These are phyloP conservation scores for Tylopilus sp. DNA, from an alignment of 768 basidiomycete species.

Conservation along the genomic window DNA sequence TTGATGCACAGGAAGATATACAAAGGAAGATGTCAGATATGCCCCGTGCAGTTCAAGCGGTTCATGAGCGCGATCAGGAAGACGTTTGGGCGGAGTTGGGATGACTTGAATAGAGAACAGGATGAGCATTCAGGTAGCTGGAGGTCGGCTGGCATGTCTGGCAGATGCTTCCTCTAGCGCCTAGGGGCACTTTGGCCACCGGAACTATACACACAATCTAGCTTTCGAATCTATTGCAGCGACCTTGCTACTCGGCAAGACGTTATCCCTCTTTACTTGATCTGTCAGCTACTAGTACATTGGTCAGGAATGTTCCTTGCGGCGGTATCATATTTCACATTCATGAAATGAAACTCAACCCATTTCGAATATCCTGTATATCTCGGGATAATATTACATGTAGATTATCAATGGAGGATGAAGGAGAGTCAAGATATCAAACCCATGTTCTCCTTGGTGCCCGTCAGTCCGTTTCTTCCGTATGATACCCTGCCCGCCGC, in stretches of 20 bases:
- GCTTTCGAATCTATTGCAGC: not conserved
- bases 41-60: constrained; percentile 56
- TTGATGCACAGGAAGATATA: constrained; percentile 50
- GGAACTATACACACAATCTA: not conserved
- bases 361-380: too few species aligned
- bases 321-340: too few species aligned
- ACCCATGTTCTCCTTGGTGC: not conserved
- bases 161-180: not conserved
- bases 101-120: constrained; percentile 23
- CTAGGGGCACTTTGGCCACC: not conserved
- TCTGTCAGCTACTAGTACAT: too few species aligned
- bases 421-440: not conserved
- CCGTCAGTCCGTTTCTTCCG: constrained; percentile 69
- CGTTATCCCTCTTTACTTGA: too few species aligned
- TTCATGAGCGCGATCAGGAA: constrained; percentile 55
- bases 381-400: constrained; percentile 24
- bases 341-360: too few species aligned
- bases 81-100: constrained; percentile 73
- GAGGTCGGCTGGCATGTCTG: not conserved
- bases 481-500: constrained; percentile 88
- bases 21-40: constrained; percentile 44
- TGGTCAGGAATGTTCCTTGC: too few species aligned
- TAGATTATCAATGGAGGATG: constrained; percentile 18
- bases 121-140: not conserved
- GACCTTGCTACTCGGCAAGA: too few species aligned